Evolutionary conservation across 2,329 filamentous ascomycete species (phyloP), one percentile per base, ranked within the genome.

Genomic region (Bipolaris zeicola): DNA sequence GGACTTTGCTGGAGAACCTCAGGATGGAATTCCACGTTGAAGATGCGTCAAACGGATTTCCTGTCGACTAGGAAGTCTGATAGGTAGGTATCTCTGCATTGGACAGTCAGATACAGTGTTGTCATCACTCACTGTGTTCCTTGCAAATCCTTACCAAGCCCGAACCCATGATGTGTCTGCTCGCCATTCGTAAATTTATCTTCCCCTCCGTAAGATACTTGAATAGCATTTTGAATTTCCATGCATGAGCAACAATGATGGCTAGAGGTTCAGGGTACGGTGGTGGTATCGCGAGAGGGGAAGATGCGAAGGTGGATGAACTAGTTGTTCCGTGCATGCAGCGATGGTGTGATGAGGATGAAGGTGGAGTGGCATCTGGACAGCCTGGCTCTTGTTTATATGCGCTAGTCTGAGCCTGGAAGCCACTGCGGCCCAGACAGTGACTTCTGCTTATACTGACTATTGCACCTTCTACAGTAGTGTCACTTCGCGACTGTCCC

Each of bases 11-110:
- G 82, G 18, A 96, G 95, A 50, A 98, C 86, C 69, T 96, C 92
- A 0, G 93, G 92, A 69, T 98, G 95, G 28, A 93, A 96, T 53
- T 92, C 92, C 13, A 94, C 87, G 1, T 94, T 91, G 49, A 97
- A 84, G 44, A 99, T 87, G 75, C 97, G 98, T 56, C 92, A 86
- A 24, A 96, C 85, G 24, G 98, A 80, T 50, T 87, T 87, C 37
- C 89, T 88, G 6, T 82, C 78, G 14, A 89, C 81, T 33, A 98
- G 80, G 62, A 90, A 89, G 22, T 85, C 80, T 5, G 90, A 86
- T 50, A 96, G 79, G 65, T 89, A 88, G 11, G 24, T 26, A 26
- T 26, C 83, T 81, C 61, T 94, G 79, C 45, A 91, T 80, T 1
- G 83, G 81, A 65, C 82, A 79, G 42, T 79, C 71, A 34, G 61